Evolutionary conservation across 2,329 filamentous ascomycete genomes (phyloP).

Genomic region (Fusarium acutatum): DNA sequence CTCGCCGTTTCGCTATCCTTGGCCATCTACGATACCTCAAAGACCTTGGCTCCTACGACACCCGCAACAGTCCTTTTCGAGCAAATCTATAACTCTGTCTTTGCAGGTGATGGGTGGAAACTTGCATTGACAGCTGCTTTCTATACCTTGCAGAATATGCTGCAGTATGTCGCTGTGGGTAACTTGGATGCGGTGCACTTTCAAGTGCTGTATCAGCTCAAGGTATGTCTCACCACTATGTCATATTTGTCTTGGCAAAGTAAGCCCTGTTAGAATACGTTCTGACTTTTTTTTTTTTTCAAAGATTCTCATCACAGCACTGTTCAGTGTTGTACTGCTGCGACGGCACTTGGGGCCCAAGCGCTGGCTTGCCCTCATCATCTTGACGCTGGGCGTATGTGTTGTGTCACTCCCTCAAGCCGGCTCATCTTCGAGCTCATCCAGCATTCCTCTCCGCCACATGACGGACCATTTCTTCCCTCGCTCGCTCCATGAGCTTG

Average conservation of each 20-base stretch:
- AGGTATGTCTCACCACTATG: slow-evolving; percentile 56
- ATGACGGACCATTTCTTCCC: slow-evolving; percentile 76
- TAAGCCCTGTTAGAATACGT: background rate
- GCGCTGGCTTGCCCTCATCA: slow-evolving; percentile 81
- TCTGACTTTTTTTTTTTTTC: background rate
- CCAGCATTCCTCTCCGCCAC: slow-evolving; percentile 67
- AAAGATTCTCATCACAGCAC: slow-evolving; percentile 83
- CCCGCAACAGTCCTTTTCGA: slow-evolving; percentile 82
- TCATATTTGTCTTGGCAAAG: background rate
- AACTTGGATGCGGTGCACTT: slow-evolving; percentile 94
- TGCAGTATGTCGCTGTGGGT: slow-evolving; percentile 90
- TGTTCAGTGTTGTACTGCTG: slow-evolving; percentile 85
- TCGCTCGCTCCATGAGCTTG: slow-evolving; percentile 79
- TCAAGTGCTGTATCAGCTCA: slow-evolving; percentile 92
- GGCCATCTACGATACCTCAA: slow-evolving; percentile 86
- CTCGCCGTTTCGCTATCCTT: slow-evolving; percentile 86
- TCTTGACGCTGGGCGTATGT: slow-evolving; percentile 83
- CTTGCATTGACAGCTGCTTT: slow-evolving; percentile 86
- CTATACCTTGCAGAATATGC: slow-evolving; percentile 91
- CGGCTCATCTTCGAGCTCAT: slow-evolving; percentile 61
- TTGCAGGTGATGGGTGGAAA: slow-evolving; percentile 94
- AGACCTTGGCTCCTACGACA: slow-evolving; percentile 78
- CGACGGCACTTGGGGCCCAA: slow-evolving; percentile 73
- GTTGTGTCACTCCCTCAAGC: slow-evolving; percentile 82
- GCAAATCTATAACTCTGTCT: slow-evolving; percentile 81